Evolutionary conservation across 148 eudicot genomes (phyloP), one percentile per base, ranked within the genome.

Genomic region (Camellia sinensis): DNA sequence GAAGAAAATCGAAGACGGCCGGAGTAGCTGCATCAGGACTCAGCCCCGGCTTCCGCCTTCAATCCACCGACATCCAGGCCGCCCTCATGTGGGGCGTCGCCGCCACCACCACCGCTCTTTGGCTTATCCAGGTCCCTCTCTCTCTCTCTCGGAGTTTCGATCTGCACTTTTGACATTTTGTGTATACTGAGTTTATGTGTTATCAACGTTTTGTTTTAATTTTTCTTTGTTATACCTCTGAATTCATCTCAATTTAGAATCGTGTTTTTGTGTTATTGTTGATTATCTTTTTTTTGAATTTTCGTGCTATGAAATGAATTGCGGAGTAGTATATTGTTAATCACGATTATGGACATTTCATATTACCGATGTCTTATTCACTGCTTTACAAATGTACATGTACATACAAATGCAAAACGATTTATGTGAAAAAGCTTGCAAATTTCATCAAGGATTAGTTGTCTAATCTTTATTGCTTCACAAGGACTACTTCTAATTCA

Each of bases 81-180:
- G 97, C 94, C 80, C 91, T 85, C 67, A 84, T 82, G 2, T 92
- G 97, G 97, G 97, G 97, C 59, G 90, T 86, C 80, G 93, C 97
- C 78, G 97, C 88, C 81, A 82, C 80, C 62, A 61, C 89, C 71
- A 78, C 79, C 60, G 97, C 89, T 56, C 60, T 90, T 74, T 89
- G 84, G 59, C 78, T 92, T 56, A 83, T 90, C 78, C 93, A 90
- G 93, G 93, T 92, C 11, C 44, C 15, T 0, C 1, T 7, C 18
- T 57, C 12, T 60, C 4, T 7, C 63, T 18, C n/a, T 22, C 65
- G 22, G 10, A 62, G 29, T 3, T 18, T 14, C 10, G 21, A 62
- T 62, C 66, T 62, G 6, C 29, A 19, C 37, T 5, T 3, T 62
- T 21, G 22, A 64, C 68, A 9, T 64, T 40, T 29, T 29, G 12